These are phyloP conservation scores for Pichia deserticola DNA, from an alignment of 805 yeast genomes.

Conservation along the genomic window DNA sequence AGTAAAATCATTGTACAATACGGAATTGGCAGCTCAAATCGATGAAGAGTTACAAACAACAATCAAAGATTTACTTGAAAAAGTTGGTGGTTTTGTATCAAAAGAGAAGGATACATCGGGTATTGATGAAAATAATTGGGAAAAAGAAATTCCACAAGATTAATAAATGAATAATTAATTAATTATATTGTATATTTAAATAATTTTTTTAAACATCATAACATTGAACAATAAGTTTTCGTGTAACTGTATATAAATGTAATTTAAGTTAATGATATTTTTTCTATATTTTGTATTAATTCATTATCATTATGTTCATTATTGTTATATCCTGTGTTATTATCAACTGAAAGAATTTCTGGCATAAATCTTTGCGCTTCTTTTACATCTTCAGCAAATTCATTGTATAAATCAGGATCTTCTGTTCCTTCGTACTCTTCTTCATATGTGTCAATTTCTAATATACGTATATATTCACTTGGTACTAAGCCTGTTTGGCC, in stretches of 20 bases:
- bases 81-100: conserved; percentile 50
- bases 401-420: conserved; percentile 21
- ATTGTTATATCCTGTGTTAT: not conserved
- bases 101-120: conserved; percentile 31
- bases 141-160: conserved; percentile 33
- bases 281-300: not conserved
- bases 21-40: conserved; percentile 32
- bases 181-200: not conserved
- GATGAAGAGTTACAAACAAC: conserved; percentile 56
- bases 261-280: not conserved
- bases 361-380: conserved; percentile 23
- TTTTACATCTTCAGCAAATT: conserved; percentile 23
- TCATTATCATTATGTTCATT: not conserved
- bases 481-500: conserved; percentile 92
- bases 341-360: conserved; percentile 3
- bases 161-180: not conserved
- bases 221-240: too few species aligned
- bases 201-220: not conserved
- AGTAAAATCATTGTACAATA: conserved; percentile 28
- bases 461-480: conserved; percentile 74
- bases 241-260: not conserved
- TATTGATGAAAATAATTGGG: conserved; percentile 43
- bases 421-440: conserved; percentile 1
- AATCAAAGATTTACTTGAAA: conserved; percentile 40
- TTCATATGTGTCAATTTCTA: conserved; percentile 19